Conservation (phyloP, 768 basidiomycete species). For the Suillus placidus region DNA sequence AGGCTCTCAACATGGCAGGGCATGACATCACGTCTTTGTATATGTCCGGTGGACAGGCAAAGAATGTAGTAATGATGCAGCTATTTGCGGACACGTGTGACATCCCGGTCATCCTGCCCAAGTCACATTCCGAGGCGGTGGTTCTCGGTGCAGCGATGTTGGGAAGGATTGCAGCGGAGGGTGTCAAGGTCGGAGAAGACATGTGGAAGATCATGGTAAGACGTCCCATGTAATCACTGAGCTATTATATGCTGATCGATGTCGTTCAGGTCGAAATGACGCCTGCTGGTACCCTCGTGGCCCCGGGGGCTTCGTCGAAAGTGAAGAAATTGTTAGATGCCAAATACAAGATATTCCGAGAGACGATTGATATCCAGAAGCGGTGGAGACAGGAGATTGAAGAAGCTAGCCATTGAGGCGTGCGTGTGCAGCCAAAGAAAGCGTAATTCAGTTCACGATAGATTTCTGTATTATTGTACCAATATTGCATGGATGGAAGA, state of each 20-base stretch:
- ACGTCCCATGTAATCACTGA: constrained; percentile 2
- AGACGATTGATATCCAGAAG: constrained; percentile 88
- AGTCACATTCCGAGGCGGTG: constrained; percentile 76
- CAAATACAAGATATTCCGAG: constrained; percentile 93
- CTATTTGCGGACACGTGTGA: constrained; percentile 85
- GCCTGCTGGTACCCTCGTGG: constrained; percentile 71
- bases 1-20: constrained; percentile 85
- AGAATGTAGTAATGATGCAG: constrained; percentile 86
- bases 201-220: constrained; percentile 93
- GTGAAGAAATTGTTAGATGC: constrained; percentile 82
- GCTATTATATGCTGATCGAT: neutral
- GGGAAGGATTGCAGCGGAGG: constrained; percentile 80
- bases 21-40: constrained; percentile 87
- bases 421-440: neutral
- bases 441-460: neutral
- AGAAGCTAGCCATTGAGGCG: constrained; percentile 42
- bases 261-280: constrained; percentile 86
- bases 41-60: constrained; percentile 93
- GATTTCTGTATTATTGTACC: constrained; percentile 7
- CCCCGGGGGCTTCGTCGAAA: constrained; percentile 58
- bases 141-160: constrained; percentile 95
- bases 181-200: constrained; percentile 54
- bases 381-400: constrained; percentile 84
- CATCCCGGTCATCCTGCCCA: constrained; percentile 83
- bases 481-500: neutral